Evolutionary conservation across 768 basidiomycete genomes (phyloP), one percentile per base, ranked within the genome.

Genomic region (Galerina sulciceps): DNA sequence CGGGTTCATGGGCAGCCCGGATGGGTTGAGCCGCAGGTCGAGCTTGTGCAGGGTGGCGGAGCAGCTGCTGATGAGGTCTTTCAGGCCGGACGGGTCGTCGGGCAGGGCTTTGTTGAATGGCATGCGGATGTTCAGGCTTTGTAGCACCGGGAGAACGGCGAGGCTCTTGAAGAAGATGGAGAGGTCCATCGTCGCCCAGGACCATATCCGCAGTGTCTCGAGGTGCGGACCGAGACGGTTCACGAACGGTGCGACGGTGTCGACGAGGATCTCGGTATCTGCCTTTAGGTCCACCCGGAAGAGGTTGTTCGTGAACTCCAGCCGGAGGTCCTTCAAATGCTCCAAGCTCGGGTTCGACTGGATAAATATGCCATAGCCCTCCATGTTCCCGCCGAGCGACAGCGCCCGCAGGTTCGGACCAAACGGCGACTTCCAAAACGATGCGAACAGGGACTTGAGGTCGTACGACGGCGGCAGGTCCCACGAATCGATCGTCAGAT

Each of bases 101-200:
- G 13, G 14, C 48, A 80, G 74, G 3, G 76, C 70, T 42, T 68
- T 70, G 58, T 79, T 75, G 62, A 81, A 82, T 9, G 77, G 70
- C 38, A 75, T 73, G 9, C 76, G 74, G 22, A 81, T 62, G 41
- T 70, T 70, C 44, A 80, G 69, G 23, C 64, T 53, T 26, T 66
- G 55, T 22, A 83, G 67, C 6, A 45, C 53, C 6, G 78, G 76
- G 47, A 79, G 78, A 4, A 61, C 65, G 0, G 59, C 48, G 14
- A 80, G 59, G 22, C 65, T 55, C 23, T 65, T 41, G 65, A 82
- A 80, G 49, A 82, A 73, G 1, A 61, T 46, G 4, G 80, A 80
- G 14, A 83, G 67, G 54, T 81, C 78, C 6, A 76, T 58, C 0
- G 72, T 67, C 2, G 74, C 71, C 76, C 75, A 80, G 3, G 78